Percentiles rank a stretch among this genome's conserved stretches.
These are phyloP conservation scores for Scenedesmus sp. DNA, from an alignment of 163 green algal species.

Conservation along the genomic window DNA sequence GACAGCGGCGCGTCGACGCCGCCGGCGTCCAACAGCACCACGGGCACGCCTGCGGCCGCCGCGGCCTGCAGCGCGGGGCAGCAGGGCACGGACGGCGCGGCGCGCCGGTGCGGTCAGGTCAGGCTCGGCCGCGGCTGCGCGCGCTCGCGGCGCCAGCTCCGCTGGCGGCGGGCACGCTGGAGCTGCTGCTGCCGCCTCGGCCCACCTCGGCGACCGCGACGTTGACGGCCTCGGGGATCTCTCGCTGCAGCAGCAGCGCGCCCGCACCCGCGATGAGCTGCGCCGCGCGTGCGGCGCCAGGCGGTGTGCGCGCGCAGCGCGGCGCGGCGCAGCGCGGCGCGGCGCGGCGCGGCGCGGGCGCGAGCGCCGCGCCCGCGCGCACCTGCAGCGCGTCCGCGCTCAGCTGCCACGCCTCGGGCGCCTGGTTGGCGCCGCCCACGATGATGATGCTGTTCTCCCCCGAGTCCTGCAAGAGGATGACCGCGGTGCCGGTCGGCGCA, in stretches of 20 bases:
- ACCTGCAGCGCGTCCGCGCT: constrained; percentile 55
- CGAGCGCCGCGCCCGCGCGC: neutral
- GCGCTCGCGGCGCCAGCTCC: no score
- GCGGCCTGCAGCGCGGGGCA: constrained; percentile 39
- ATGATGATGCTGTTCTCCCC: constrained; percentile 96
- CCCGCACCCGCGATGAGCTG: constrained; percentile 73
- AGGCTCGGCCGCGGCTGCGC: no score
- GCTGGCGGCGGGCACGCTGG: no score
- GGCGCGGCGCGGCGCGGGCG: neutral
- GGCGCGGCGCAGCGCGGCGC: no score
- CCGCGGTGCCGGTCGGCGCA: constrained; percentile 79
- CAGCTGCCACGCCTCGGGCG: constrained; percentile 67
- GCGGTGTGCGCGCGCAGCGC: no score
- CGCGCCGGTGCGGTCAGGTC: no score
- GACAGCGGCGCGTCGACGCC: constrained; percentile 81
- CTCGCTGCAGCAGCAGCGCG: constrained; percentile 87
- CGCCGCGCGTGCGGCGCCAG: no score
- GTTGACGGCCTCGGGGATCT: constrained; percentile 91
- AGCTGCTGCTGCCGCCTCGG: no score
- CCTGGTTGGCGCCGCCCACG: constrained; percentile 81
- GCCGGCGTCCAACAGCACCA: constrained; percentile 86
- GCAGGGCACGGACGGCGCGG: no score
- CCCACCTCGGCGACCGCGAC: constrained; percentile 64
- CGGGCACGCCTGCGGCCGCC: constrained; percentile 66
- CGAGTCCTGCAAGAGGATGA: constrained; percentile 87